A percentile compares a stretch with the other conserved stretches of the same genome.
These are phyloP conservation scores for Candida michaelii DNA, from an alignment of 805 yeast species.

Conservation along the genomic window DNA sequence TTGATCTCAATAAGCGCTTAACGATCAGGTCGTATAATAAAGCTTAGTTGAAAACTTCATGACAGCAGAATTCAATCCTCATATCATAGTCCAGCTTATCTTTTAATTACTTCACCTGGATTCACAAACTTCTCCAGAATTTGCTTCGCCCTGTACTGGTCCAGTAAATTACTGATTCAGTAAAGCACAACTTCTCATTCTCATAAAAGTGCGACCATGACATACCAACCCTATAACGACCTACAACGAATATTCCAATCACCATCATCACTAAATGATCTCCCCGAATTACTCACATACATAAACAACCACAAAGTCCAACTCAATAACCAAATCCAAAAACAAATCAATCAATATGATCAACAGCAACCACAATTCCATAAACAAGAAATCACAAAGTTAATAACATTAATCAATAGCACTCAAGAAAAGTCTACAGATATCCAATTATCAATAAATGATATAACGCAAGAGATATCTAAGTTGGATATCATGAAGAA, in stretches of 20 bases:
- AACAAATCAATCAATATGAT: conserved; percentile 36
- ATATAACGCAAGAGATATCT: conserved; percentile 76
- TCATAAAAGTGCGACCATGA: not conserved
- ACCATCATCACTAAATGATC: conserved; percentile 49
- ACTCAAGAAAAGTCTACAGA: conserved; percentile 48
- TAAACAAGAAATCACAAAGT: conserved; percentile 32
- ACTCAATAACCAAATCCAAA: conserved; percentile 46
- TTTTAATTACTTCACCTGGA: too few relatives aligned
- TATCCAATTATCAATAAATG: conserved; percentile 63
- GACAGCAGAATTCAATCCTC: too few relatives aligned
- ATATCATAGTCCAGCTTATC: too few relatives aligned
- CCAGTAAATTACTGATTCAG: too few relatives aligned
- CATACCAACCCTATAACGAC: conserved; percentile 6
- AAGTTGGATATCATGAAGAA: conserved; percentile 77
- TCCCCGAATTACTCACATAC: conserved; percentile 51
- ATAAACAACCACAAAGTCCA: conserved; percentile 51
- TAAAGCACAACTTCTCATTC: too few relatives aligned
- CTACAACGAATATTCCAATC: conserved; percentile 42
- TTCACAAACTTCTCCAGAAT: too few relatives aligned
- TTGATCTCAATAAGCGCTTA: too few relatives aligned
- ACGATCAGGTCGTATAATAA: too few relatives aligned
- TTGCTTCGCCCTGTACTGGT: too few relatives aligned
- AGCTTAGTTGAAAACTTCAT: too few relatives aligned
- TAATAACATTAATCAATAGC: conserved; percentile 46
- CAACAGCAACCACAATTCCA: conserved; percentile 22